Evolutionary conservation across 73 alveolate species (phyloP).

Genomic region (Paramecium sexaurelia): DNA sequence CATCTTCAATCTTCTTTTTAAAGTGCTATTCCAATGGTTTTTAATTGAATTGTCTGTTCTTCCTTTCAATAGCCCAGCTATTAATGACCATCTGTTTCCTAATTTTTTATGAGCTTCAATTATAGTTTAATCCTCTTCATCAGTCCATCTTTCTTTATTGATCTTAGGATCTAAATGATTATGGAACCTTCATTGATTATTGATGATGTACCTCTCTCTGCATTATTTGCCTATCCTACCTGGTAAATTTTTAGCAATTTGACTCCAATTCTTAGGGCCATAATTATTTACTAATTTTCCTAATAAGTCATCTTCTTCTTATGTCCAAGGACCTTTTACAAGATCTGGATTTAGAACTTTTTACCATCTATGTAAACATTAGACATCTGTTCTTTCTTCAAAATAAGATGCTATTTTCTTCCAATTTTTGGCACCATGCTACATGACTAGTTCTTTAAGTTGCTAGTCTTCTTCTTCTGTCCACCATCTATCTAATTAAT

Average conservation of each 20-base stretch:
- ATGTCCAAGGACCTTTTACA: conserved; percentile 96
- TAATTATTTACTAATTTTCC: conserved; percentile 85
- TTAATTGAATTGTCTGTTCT: conserved; percentile 95
- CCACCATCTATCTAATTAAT: conserved; percentile 69
- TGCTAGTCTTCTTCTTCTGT: conserved; percentile 79
- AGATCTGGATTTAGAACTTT: conserved; percentile 86
- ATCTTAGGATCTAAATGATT: conserved; percentile 96
- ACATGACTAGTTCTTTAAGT: conserved; percentile 68
- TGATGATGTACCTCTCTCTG: conserved; percentile 79
- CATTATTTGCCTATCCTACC: conserved; percentile 98
- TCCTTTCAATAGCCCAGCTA: conserved; percentile 86
- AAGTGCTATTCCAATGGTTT: conserved; percentile 93
- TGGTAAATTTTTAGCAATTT: conserved; percentile 95
- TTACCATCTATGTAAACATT: conserved; percentile 89
- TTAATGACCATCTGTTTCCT: conserved; percentile 95
- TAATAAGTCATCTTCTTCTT: conserved; percentile 90
- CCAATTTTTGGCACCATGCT: conserved; percentile 86
- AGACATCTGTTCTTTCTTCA: conserved; percentile 83
- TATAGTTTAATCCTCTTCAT: conserved; percentile 92
- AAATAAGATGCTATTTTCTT: conserved; percentile 80
- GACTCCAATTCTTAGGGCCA: conserved; percentile 97
- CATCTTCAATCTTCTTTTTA: conserved; percentile 71
- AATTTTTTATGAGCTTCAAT: conserved; percentile 88
- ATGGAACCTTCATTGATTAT: conserved; percentile 84
- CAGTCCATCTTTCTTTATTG: conserved; percentile 93